phyloP scores from a whole-genome alignment of 805 yeast genomes.

The Ogataea salicorniae region DNA sequence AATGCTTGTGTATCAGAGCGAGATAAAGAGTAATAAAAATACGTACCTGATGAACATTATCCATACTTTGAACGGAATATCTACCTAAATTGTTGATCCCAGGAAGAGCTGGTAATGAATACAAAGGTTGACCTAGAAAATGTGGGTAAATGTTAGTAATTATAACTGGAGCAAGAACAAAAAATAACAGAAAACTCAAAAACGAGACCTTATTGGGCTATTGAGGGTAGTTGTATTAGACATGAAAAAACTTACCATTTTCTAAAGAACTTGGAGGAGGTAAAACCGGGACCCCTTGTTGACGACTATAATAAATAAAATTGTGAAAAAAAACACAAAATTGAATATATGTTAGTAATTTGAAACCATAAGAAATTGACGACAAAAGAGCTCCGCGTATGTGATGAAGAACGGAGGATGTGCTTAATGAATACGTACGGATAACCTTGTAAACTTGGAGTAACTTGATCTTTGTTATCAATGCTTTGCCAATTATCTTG shows the following conservation, averaged over 20 bases:
- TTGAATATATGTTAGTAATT: constrained; percentile 10
- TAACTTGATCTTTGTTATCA: constrained; percentile 7
- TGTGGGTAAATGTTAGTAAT: constrained; percentile 2
- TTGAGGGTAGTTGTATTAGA: no score
- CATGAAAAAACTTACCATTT: constrained; percentile 35
- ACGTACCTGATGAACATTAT: constrained; percentile 31
- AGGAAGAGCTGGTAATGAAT: constrained; percentile 48
- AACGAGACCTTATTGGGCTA: no score
- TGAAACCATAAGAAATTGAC: not conserved
- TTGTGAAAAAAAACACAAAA: not conserved
- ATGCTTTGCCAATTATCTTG: constrained; percentile 13
- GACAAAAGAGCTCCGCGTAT: not conserved
- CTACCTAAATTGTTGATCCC: constrained; percentile 44
- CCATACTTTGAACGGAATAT: constrained; percentile 45
- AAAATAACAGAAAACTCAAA: not conserved
- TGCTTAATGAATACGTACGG: constrained; percentile 6
- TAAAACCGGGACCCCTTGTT: constrained; percentile 46
- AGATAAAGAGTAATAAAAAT: not conserved
- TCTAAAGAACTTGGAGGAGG: constrained; percentile 53
- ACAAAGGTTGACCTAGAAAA: constrained; percentile 39
- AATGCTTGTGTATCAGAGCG: not conserved
- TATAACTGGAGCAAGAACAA: not conserved
- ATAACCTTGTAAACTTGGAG: constrained; percentile 9
- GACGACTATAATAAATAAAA: constrained; percentile 38
- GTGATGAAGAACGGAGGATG: not conserved